Percentiles rank a stretch among this genome's conserved stretches.
These are phyloP conservation scores for Mycotypha africana DNA, from an alignment of 371 early-diverging fungal genomes.

Conservation along the genomic window DNA sequence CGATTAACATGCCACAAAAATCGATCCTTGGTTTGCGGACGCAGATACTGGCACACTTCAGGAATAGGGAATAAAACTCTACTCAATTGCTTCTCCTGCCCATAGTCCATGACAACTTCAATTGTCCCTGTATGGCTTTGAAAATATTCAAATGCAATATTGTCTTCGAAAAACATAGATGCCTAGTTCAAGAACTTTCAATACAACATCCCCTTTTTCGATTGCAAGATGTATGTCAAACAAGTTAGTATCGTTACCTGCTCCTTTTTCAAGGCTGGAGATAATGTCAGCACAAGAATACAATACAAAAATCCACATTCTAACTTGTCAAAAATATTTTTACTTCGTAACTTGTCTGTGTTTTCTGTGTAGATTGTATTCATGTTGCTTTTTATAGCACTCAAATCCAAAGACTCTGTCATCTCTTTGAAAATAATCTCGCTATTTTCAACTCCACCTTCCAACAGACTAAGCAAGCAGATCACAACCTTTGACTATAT, in stretches of 20 bases:
- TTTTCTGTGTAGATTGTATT: constrained; percentile 21
- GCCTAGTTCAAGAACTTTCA: not conserved
- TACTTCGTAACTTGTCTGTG: constrained; percentile 10
- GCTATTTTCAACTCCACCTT: constrained; percentile 50
- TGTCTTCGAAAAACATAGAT: constrained; percentile 23
- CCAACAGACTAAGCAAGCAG: constrained; percentile 46
- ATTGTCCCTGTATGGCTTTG: constrained; percentile 50
- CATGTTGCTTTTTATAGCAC: constrained; percentile 31
- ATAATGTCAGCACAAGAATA: constrained; percentile 37
- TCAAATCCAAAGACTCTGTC: constrained; percentile 36
- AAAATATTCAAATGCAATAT: constrained; percentile 36
- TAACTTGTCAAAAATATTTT: constrained; percentile 22
- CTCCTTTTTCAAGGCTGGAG: constrained; percentile 23
- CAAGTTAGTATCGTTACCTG: constrained; percentile 13
- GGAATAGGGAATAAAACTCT: constrained; percentile 53
- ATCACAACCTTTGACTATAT: constrained; percentile 38
- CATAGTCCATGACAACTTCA: constrained; percentile 47
- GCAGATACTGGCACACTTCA: constrained; percentile 45
- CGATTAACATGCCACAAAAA: constrained; percentile 49
- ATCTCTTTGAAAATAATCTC: constrained; percentile 45
- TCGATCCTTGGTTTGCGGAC: constrained; percentile 41
- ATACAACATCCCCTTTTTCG: not conserved
- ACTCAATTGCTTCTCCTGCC: constrained; percentile 33
- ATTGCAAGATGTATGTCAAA: no score
- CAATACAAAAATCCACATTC: constrained; percentile 39